These are phyloP conservation scores for Fusarium secorum DNA, from an alignment of 2,329 filamentous ascomycete genomes.

Conservation along the genomic window DNA sequence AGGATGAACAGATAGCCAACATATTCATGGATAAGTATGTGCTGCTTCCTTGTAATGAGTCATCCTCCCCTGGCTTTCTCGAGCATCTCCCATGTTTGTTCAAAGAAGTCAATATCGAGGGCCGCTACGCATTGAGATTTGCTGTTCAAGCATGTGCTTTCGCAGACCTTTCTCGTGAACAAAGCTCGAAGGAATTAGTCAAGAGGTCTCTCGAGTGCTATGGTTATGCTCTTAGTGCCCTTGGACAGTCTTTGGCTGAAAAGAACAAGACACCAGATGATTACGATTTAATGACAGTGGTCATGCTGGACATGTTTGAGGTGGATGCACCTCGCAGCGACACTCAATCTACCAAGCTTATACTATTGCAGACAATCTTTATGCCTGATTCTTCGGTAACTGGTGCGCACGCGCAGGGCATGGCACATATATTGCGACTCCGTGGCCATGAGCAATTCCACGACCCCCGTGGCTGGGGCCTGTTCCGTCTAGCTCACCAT, in stretches of 20 bases:
- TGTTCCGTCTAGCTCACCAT: slow-evolving; percentile 52
- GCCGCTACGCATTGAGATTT: slow-evolving; percentile 49
- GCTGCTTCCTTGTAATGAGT: slow-evolving; percentile 48
- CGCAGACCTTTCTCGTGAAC: slow-evolving; percentile 45
- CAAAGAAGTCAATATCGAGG: slow-evolving; percentile 49
- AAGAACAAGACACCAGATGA: slow-evolving; percentile 49
- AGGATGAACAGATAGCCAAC: slow-evolving; percentile 44
- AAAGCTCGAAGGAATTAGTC: slow-evolving; percentile 29
- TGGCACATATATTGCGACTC: slow-evolving; percentile 51
- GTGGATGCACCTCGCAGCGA: slow-evolving; percentile 17
- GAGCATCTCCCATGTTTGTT: slow-evolving; percentile 51
- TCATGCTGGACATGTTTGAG: slow-evolving; percentile 53
- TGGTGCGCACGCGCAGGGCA: slow-evolving; percentile 50
- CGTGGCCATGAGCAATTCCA: slow-evolving; percentile 48
- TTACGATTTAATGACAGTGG: slow-evolving; percentile 51
- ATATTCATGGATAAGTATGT: slow-evolving; percentile 51
- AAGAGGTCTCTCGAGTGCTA: slow-evolving; percentile 46
- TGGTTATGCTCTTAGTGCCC: slow-evolving; percentile 46
- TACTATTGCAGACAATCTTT: slow-evolving; percentile 44
- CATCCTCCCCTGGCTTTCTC: slow-evolving; percentile 49
- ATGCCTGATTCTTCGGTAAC: slow-evolving; percentile 35
- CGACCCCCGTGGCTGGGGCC: slow-evolving; percentile 49
- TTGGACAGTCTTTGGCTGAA: slow-evolving; percentile 44
- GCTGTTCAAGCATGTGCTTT: slow-evolving; percentile 49
- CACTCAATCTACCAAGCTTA: not conserved